Evolutionary conservation across 2,329 filamentous ascomycete species (phyloP).

Genomic region (Daldinia sp.): DNA sequence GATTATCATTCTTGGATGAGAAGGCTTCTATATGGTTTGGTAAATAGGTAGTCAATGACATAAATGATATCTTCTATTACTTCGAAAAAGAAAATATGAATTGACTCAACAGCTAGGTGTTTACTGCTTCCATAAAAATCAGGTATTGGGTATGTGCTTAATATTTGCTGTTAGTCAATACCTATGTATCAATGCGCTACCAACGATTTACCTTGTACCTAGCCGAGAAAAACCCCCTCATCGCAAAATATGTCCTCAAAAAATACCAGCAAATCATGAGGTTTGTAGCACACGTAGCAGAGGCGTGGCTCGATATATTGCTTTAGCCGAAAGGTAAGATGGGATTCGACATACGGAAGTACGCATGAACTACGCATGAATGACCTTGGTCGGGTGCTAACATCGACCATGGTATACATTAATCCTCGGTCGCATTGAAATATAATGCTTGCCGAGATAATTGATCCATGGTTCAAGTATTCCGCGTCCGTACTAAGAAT

Average conservation of each 20-base stretch:
- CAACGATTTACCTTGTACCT: neutral
- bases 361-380: neutral
- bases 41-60: too few species aligned
- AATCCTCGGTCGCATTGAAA: neutral
- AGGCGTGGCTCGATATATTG: neutral
- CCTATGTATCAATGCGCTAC: neutral
- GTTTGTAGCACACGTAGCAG: neutral
- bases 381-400: neutral
- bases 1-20: too few species aligned
- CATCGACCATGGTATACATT: neutral
- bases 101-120: too few species aligned
- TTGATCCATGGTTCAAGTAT: neutral
- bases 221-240: neutral
- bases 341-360: neutral
- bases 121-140: neutral
- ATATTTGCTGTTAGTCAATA: too few species aligned
- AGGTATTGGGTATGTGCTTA: too few species aligned
- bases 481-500: neutral
- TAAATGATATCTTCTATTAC: too few species aligned
- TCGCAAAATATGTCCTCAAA: neutral
- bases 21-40: too few species aligned
- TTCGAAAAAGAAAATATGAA: too few species aligned
- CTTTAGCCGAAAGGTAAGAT: neutral
- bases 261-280: neutral
- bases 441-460: neutral